A percentile compares a stretch with the other conserved stretches of the same genome.
phyloP scores from a whole-genome alignment of 73 alveolate genomes.

The Paramecium tetraurelia region DNA sequence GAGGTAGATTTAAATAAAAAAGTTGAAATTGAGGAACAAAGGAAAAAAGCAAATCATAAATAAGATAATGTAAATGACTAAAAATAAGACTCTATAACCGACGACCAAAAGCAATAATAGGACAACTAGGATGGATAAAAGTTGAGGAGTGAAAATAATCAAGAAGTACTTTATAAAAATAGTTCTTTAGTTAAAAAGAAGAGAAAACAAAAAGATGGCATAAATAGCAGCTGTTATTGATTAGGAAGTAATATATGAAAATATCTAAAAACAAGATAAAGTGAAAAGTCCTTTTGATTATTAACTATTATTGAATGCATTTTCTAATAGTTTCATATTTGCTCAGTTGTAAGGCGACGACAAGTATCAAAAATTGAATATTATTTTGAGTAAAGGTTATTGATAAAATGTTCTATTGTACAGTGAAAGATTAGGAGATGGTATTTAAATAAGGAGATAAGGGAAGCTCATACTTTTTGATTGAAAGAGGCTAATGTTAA shows the following conservation, averaged over 20 bases:
- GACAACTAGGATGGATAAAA: neutral
- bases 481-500: constrained; percentile 78
- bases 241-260: neutral
- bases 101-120: neutral
- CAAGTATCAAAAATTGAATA: neutral
- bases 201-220: constrained; percentile 17
- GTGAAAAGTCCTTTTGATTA: neutral
- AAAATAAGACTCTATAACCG: neutral
- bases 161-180: neutral
- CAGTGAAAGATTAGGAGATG: constrained; percentile 61
- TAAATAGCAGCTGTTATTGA: constrained; percentile 31
- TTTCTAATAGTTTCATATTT: neutral
- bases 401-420: constrained; percentile 59
- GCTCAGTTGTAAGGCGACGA: neutral
- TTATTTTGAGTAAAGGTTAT: constrained; percentile 44
- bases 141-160: neutral
- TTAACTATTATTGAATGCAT: constrained; percentile 33
- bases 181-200: neutral
- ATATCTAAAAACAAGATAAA: neutral
- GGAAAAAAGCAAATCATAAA: neutral
- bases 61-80: neutral
- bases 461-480: constrained; percentile 80
- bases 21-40: neutral
- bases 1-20: neutral
- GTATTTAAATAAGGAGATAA: constrained; percentile 81